Conservation (phyloP, 495 filamentous ascomycete species). For the Aspergillus affinis region DNA sequence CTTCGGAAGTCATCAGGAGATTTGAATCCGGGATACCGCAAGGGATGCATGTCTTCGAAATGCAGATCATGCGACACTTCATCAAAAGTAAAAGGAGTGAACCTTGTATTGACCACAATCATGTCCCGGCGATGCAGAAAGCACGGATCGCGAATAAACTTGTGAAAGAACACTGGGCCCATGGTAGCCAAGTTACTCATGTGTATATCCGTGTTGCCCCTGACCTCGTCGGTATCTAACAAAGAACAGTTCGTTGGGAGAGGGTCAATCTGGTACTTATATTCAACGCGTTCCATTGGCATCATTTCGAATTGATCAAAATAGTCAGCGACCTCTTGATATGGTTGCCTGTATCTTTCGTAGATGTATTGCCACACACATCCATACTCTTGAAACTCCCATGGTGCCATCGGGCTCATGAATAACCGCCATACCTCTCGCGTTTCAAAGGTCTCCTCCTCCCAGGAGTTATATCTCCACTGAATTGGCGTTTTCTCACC, state of each 20-base stretch:
- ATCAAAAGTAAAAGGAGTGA: too few relatives aligned
- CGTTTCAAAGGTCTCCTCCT: neutral
- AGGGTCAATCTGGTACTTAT: neutral
- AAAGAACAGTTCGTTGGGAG: neutral
- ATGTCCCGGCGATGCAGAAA: constrained; percentile 10
- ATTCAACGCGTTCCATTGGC: neutral
- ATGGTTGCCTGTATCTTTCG: neutral
- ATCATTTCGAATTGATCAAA: neutral
- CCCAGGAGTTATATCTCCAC: neutral
- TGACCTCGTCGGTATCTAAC: neutral
- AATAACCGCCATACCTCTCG: constrained; percentile 6
- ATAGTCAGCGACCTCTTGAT: constrained; percentile 2
- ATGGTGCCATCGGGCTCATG: constrained; percentile 15
- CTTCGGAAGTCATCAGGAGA: neutral
- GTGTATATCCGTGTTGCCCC: too few relatives aligned
- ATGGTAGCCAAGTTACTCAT: constrained; percentile 9
- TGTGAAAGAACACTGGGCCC: constrained; percentile 7
- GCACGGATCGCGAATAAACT: constrained; percentile 2
- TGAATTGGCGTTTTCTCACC: neutral
- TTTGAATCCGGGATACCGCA: constrained; percentile 4
- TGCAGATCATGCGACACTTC: too few relatives aligned
- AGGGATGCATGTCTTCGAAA: too few relatives aligned
- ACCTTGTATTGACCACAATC: neutral
- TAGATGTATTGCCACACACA: constrained; percentile 11
- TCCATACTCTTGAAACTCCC: constrained; percentile 15